phyloP scores from a whole-genome alignment of 129 eudicot genomes.

The Cynara cardunculus region DNA sequence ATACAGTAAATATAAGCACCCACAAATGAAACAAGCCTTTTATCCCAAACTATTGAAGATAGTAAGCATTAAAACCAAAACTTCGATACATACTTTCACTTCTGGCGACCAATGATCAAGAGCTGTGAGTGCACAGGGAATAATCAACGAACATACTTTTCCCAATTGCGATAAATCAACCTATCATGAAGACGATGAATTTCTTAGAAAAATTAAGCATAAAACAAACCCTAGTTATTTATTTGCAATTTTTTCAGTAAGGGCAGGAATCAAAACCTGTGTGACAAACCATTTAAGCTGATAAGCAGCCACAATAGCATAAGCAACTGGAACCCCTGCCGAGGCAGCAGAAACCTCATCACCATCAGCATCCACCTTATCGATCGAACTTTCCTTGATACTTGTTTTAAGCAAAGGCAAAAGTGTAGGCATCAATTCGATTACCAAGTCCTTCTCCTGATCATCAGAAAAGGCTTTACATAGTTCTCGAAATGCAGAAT shows the following conservation, averaged over 20 bases:
- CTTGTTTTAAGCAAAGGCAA: constrained; percentile 61
- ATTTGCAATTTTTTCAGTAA: neutral
- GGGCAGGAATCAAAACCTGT: constrained; percentile 46
- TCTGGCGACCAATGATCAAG: constrained; percentile 97
- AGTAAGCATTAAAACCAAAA: neutral
- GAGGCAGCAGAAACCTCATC: constrained; percentile 69
- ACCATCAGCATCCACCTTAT: constrained; percentile 37
- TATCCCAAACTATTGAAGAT: neutral
- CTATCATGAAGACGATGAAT: constrained; percentile 33
- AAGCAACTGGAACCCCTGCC: constrained; percentile 67
- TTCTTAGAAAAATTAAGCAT: neutral
- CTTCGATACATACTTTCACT: constrained; percentile 55
- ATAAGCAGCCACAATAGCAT: constrained; percentile 77
- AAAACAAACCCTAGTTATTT: neutral
- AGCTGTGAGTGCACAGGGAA: constrained; percentile 85
- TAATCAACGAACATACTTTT: constrained; percentile 60
- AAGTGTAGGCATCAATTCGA: constrained; percentile 63
- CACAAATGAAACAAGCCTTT: neutral
- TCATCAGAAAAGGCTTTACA: constrained; percentile 24
- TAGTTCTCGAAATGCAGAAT: constrained; percentile 42
- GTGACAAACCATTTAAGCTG: constrained; percentile 82
- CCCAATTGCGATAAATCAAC: constrained; percentile 68
- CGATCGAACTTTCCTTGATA: constrained; percentile 74
- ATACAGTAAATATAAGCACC: neutral
- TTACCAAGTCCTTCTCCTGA: constrained; percentile 45